phyloP scores from a whole-genome alignment of 805 yeast species.

The Ogataea thermomethanolica region DNA sequence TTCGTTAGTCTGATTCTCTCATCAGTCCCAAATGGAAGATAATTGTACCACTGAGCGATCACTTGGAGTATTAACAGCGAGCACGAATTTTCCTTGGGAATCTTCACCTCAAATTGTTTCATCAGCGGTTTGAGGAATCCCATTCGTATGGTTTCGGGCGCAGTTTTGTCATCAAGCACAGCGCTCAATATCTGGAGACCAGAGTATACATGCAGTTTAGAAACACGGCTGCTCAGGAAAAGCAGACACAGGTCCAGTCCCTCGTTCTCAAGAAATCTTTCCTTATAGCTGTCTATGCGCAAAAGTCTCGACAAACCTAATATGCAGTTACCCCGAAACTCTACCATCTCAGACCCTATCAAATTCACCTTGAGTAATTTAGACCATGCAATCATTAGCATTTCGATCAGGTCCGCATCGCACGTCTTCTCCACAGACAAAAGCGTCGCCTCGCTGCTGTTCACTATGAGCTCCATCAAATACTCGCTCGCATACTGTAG shows the following conservation, averaged over 20 bases:
- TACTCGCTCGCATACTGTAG: constrained; percentile 19
- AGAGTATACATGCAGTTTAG: constrained; percentile 17
- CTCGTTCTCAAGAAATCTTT: constrained; percentile 12
- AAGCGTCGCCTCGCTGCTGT: background rate
- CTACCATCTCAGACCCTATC: constrained; percentile 10
- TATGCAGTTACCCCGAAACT: constrained; percentile 16
- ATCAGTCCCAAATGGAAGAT: constrained; percentile 17
- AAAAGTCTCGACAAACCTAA: constrained; percentile 13
- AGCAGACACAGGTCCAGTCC: constrained; percentile 18
- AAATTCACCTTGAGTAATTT: constrained; percentile 10
- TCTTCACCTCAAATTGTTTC: constrained; percentile 8
- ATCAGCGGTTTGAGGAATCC: constrained; percentile 18
- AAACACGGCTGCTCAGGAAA: constrained; percentile 7
- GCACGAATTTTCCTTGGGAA: constrained; percentile 6
- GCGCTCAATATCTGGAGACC: constrained; percentile 13
- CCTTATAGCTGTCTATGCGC: background rate
- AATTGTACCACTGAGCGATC: constrained; percentile 14
- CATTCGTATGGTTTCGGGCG: constrained; percentile 3
- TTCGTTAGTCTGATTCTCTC: constrained; percentile 21
- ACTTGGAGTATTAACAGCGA: constrained; percentile 6
- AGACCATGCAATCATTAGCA: constrained; percentile 10
- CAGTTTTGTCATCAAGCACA: constrained; percentile 2
- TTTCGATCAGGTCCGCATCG: constrained; percentile 11
- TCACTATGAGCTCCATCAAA: constrained; percentile 10
- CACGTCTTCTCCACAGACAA: background rate